Evolutionary conservation across 2,329 filamentous ascomycete genomes (phyloP), one percentile per base, ranked within the genome.

Genomic region (Canariomyces notabilis): DNA sequence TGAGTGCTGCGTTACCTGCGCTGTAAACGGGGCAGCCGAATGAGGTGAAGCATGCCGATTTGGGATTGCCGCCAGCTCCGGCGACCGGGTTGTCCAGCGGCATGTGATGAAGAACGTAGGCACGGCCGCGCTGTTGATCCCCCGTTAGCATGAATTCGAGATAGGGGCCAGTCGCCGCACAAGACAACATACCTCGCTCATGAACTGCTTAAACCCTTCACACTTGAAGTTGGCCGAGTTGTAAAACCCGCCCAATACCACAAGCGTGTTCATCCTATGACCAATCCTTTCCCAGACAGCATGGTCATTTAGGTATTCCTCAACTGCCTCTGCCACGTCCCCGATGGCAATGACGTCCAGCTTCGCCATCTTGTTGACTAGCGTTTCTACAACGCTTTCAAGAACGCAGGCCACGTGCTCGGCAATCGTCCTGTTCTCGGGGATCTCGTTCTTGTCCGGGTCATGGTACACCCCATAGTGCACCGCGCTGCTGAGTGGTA

Each of bases 301-400:
- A 8, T 77, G 61, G 3, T 72, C 54, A 29, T 81, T 73, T 8
- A 93, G 68, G 51, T 85, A 83, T 12, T 66, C 59, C 21, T 83
- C 64, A 0, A 80, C 69, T 2, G 72, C 67, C 23, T 82, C 73
- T 0, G 80, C 82, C 3, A 81, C 82, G 44, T 85, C 80, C 2
- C 84, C 81, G 14, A 93, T 68, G 1, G 78, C 87, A 38, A 95
- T 72, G 23, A 95, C 61, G 59, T 89, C 82, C 16, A 95, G 59
- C 36, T 72, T 74, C 0, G 80, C 79, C 1, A 73, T 63, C 0
- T 67, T 46, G 0, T 67, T 59, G 0, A 78, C 66, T 5, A 81
- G 51, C 7, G 67, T 63, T 0, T 66, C 66, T 4, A 93, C 58
- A 1, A 90, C 71, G 4, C 77, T 61, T 20, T 83, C 70, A 52